phyloP scores from a whole-genome alignment of 331 rosid genomes.

The Acacia pycnantha region DNA sequence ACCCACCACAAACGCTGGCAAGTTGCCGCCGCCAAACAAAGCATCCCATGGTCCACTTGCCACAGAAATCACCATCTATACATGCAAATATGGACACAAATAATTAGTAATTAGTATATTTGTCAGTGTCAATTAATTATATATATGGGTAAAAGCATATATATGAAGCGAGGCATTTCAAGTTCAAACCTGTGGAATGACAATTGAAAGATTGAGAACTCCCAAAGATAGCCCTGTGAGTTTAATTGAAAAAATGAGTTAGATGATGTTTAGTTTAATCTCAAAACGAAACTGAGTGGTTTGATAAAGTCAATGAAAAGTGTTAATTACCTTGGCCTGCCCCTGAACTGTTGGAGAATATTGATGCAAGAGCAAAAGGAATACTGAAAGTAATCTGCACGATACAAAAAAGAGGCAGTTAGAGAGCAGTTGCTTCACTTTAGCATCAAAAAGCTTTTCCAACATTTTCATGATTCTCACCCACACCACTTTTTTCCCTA shows the following conservation, averaged over 20 bases:
- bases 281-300: neutral
- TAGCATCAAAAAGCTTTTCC: neutral
- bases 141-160: neutral
- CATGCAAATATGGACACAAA: neutral
- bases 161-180: neutral
- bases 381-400: slow-evolving; percentile 74
- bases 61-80: slow-evolving; percentile 69
- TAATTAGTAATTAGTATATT: neutral
- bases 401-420: neutral
- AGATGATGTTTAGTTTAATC: neutral
- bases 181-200: slow-evolving; percentile 64
- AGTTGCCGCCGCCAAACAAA: slow-evolving; percentile 80
- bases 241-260: neutral
- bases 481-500: neutral
- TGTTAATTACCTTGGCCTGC: slow-evolving; percentile 80
- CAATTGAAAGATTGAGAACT: slow-evolving; percentile 80
- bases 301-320: neutral
- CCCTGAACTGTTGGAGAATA: slow-evolving; percentile 59
- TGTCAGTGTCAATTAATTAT: neutral
- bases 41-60: slow-evolving; percentile 78
- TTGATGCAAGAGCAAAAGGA: slow-evolving; percentile 89
- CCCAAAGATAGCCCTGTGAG: slow-evolving; percentile 79
- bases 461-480: neutral
- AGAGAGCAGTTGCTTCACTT: neutral
- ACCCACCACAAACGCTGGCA: slow-evolving; percentile 83